Percentiles rank a stretch among this genome's conserved stretches.
phyloP scores from a whole-genome alignment of 2,329 filamentous ascomycete genomes.

The Colletotrichum sp. region DNA sequence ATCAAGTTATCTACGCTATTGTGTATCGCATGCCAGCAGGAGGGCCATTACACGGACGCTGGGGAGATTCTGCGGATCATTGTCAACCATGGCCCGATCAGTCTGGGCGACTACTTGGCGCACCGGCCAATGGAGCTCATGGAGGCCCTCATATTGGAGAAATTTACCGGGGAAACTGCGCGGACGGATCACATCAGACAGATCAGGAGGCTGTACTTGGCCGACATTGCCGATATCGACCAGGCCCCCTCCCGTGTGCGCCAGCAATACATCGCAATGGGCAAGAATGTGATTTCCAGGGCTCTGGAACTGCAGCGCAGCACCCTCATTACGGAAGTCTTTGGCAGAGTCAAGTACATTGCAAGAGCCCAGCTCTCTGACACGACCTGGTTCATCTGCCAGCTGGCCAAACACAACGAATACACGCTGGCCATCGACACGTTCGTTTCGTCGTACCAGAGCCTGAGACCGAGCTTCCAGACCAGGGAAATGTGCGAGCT shows the following conservation, averaged over 20 bases:
- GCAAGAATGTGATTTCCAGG: background rate
- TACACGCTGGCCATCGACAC: constrained; percentile 11
- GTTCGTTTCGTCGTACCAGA: constrained; percentile 1
- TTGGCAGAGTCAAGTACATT: background rate
- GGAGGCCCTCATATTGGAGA: background rate
- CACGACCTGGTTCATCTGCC: constrained; percentile 1
- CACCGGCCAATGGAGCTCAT: constrained; percentile 6
- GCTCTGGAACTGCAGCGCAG: background rate
- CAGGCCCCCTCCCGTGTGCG: background rate
- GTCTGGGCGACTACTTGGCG: background rate
- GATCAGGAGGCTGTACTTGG: background rate
- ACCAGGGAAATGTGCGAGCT: background rate
- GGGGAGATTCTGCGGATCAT: constrained; percentile 11
- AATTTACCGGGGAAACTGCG: background rate
- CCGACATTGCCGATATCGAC: constrained; percentile 3
- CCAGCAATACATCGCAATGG: background rate
- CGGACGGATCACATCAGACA: background rate
- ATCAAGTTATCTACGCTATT: constrained; percentile 5
- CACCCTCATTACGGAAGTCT: background rate
- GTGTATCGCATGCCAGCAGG: constrained; percentile 11
- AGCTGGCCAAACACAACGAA: background rate
- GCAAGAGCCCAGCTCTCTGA: background rate
- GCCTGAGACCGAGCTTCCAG: background rate
- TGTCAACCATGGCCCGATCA: background rate
- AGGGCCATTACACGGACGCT: background rate